Base-by-base conservation (phyloP, 495 filamentous ascomycete species). In the Chaetomium cochliodes region DNA sequence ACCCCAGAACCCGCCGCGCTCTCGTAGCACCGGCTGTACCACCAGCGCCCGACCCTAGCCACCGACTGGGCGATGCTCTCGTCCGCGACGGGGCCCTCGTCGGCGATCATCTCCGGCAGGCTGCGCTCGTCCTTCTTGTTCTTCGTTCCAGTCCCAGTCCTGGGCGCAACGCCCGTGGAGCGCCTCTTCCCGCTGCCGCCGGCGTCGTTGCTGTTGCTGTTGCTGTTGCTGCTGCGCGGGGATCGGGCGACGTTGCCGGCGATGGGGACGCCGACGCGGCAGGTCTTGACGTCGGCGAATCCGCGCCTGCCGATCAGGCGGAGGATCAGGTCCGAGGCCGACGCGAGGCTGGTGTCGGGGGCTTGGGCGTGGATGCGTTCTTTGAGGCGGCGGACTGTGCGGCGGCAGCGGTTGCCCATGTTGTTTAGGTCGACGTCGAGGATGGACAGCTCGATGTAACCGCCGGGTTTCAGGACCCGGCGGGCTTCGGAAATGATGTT, bases 11-110 rank as follows among this genome's bases (percentile, higher is more conserved):
- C 76, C 18, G 88, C 82, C 8, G 74, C 73, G 52, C 75, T 81
- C 78, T 98, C 94, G 74, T 98, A 98, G 80, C 92, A 97, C 57
- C 88, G 84, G 5, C 85, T 89, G 75, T 96, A 97, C 94, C 96
- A 98, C 92, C 92, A 98, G 46, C 96, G 81, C 18, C 94, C 96
- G 9, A 98, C 93, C 65, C 86, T 88, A 22, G 92, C 87, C 22
- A 98, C 92, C 80, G 96, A 96, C 70, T 92, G 92, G 5, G 91
- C 90, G 69, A 97, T 96, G 59, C 85, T 87, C 68, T 91, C 88
- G 70, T 96, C 91, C 33, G 79, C 84, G 7, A 85, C 83, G 22
- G 81, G 79, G 3, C 84, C 79, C 26, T 85, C 80, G 62, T 89
- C 87, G 59, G 82, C 85, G 66, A 92, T 86, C 72, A 92, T 82